These are phyloP conservation scores for Sugiyamaella xylanicola DNA, from an alignment of 1,139 yeast genomes.

Conservation along the genomic window DNA sequence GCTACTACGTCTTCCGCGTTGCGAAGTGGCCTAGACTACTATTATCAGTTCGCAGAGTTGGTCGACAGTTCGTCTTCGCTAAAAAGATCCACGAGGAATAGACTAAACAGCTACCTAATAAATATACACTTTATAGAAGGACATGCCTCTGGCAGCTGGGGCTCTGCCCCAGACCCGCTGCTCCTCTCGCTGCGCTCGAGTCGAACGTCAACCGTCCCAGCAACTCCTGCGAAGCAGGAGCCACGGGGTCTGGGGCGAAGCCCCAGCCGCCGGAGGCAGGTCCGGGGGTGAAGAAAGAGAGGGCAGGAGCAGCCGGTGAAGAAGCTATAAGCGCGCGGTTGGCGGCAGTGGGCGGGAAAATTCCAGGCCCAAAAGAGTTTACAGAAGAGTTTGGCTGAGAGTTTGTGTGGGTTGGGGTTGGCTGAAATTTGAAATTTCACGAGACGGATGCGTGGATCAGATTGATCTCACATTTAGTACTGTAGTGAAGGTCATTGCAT, in stretches of 20 bases:
- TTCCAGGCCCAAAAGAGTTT: neutral
- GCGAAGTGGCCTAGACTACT: conserved; percentile 25
- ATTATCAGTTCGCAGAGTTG: neutral
- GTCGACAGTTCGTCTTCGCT: conserved; percentile 9
- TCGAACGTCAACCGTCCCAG: too few relatives aligned
- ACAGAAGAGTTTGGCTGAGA: neutral
- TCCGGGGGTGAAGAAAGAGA: too few relatives aligned
- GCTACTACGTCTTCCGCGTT: conserved; percentile 48
- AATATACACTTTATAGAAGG: too few relatives aligned
- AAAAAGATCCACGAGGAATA: conserved; percentile 1
- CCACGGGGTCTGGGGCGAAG: neutral
- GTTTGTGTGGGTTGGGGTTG: neutral
- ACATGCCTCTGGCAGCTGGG: neutral
- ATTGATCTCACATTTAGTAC: neutral
- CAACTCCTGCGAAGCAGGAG: neutral
- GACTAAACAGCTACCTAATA: too few relatives aligned
- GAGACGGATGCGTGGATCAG: neutral
- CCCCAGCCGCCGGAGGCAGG: neutral
- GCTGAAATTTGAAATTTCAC: neutral
- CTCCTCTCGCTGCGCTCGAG: neutral
- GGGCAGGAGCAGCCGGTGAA: neutral
- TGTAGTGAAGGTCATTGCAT: too few relatives aligned
- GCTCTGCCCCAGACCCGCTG: neutral
- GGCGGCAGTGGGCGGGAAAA: conserved; percentile 1
- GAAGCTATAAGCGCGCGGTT: neutral